phyloP scores from a whole-genome alignment of 139 green algal genomes.

The Coccomyxa sp. region DNA sequence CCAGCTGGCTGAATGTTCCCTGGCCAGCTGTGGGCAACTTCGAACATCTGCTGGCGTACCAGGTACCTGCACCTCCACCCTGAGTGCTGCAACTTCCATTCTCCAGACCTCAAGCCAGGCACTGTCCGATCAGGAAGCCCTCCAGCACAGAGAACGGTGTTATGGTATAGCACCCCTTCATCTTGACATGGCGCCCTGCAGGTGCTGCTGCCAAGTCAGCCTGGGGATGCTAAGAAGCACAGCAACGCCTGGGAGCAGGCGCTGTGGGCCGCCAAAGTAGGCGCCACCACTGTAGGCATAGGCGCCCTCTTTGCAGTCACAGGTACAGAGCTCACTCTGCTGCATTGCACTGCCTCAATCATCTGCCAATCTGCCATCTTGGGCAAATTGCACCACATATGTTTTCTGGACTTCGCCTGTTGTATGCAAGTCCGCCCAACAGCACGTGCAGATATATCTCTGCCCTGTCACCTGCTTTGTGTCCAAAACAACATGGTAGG shows the following conservation, averaged over 20 bases:
- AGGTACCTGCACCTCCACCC: neutral
- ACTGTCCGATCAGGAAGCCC: no score
- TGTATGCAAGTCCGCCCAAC: neutral
- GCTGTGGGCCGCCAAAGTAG: slow-evolving; percentile 36
- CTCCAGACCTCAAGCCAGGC: no score
- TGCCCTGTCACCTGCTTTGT: neutral
- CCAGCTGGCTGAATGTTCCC: slow-evolving; percentile 69
- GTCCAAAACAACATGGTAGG: neutral
- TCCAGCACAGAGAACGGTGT: no score
- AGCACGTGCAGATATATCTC: neutral
- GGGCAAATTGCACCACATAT: neutral
- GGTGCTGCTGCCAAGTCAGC: neutral
- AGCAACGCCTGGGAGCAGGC: neutral
- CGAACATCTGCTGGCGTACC: neutral
- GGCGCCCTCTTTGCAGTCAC: slow-evolving; percentile 75
- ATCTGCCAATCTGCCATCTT: no score
- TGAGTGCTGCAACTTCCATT: no score
- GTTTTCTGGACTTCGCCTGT: neutral
- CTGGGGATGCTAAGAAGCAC: neutral
- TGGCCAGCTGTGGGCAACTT: slow-evolving; percentile 7
- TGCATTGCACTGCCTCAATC: neutral
- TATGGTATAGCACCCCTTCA: no score
- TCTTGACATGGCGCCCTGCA: no score
- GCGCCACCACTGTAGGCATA: slow-evolving; percentile 58
- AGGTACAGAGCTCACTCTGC: slow-evolving; percentile 5